phyloP scores from a whole-genome alignment of 2,329 filamentous ascomycete species.

The Alternaria viburni region DNA sequence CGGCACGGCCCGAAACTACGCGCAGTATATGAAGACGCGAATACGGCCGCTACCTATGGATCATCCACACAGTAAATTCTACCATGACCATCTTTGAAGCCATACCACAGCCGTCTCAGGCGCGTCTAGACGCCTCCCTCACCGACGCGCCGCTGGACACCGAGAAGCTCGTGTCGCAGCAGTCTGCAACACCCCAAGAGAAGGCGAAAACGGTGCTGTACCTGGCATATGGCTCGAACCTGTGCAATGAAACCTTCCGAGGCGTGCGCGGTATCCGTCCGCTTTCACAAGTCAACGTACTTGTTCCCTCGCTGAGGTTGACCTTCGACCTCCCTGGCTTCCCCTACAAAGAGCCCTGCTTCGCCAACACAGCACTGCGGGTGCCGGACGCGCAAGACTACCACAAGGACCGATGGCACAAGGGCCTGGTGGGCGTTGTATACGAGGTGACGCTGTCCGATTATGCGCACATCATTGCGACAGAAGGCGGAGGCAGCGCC shows the following conservation, averaged over 20 bases:
- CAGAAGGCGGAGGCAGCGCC: constrained; percentile 84
- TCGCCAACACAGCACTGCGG: constrained; percentile 77
- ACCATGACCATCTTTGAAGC: constrained; percentile 18
- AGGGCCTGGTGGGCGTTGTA: constrained; percentile 88
- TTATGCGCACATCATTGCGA: constrained; percentile 84
- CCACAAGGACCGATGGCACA: constrained; percentile 71
- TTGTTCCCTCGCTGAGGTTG: constrained; percentile 77
- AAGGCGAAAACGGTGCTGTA: constrained; percentile 48
- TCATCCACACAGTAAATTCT: background rate
- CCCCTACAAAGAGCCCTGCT: constrained; percentile 89
- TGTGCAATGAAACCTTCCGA: constrained; percentile 79
- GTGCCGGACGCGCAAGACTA: constrained; percentile 47
- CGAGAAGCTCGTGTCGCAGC: constrained; percentile 19
- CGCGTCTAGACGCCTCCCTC: constrained; percentile 43
- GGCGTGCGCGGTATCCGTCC: constrained; percentile 80
- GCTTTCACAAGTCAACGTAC: constrained; percentile 79
- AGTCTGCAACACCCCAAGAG: constrained; percentile 22
- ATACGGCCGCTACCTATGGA: background rate
- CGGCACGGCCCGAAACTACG: background rate
- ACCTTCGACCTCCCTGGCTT: constrained; percentile 86
- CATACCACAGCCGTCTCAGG: constrained; percentile 30
- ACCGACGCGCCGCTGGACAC: constrained; percentile 34
- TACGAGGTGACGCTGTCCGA: constrained; percentile 89
- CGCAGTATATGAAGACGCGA: background rate
- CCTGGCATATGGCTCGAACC: constrained; percentile 86